Conservation (phyloP, 1,284 basidiomycete species). For the Trametes pubescens region DNA sequence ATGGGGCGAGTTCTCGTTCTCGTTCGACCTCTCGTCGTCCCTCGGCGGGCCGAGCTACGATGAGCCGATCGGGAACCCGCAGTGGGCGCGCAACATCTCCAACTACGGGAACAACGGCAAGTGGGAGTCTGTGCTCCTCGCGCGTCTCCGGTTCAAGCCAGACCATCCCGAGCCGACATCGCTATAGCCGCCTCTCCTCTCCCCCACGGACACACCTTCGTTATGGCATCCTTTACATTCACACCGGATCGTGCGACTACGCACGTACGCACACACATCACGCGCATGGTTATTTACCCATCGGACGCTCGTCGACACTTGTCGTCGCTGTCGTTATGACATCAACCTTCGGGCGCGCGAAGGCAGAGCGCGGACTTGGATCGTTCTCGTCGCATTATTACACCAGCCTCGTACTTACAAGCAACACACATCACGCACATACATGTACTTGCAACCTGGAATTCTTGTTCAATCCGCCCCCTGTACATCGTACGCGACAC, state of each 20-base stretch:
- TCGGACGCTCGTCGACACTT: too few species aligned
- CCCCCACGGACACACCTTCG: not conserved
- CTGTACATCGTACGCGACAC: not conserved
- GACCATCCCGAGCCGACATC: slow-evolving; percentile 63
- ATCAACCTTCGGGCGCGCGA: too few species aligned
- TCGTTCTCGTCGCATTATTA: too few species aligned
- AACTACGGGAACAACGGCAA: slow-evolving; percentile 24
- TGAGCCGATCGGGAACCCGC: slow-evolving; percentile 17
- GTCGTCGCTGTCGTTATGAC: too few species aligned
- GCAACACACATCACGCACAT: too few species aligned
- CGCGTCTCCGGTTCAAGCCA: slow-evolving; percentile 63
- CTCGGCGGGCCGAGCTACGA: slow-evolving; percentile 41
- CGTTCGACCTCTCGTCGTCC: slow-evolving; percentile 48
- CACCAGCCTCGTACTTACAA: too few species aligned
- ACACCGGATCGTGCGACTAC: too few species aligned
- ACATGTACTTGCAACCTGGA: too few species aligned
- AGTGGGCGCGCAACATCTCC: slow-evolving; percentile 29
- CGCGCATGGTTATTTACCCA: too few species aligned
- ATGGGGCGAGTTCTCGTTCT: slow-evolving; percentile 74
- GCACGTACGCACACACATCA: not conserved
- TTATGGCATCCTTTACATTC: not conserved
- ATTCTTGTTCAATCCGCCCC: not conserved
- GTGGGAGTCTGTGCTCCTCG: slow-evolving; percentile 59
- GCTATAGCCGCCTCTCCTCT: slow-evolving; percentile 26
- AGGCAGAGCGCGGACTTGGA: too few species aligned